Evolutionary conservation across 192 early-diverging fungal genomes (phyloP), one percentile per base, ranked within the genome.

Genomic region (Coemansia sp.): DNA sequence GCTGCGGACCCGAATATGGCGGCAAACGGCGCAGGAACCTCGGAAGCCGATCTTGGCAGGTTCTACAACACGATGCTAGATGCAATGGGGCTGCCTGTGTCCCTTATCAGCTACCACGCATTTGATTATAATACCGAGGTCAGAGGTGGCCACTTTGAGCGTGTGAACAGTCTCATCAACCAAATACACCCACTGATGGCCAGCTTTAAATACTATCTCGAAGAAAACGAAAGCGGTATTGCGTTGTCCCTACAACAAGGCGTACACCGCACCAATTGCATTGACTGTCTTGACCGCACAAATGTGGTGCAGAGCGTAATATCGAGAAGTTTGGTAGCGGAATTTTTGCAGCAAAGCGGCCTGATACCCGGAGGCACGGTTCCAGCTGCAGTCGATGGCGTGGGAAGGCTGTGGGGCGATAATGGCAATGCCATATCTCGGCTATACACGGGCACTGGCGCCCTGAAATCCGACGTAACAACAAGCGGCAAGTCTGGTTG

Each of bases 381-480:
- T 21, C 61, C 68, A 23, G 59, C 52, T 12, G 61, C 73, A 20
- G 70, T 83, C 10, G 68, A 73, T 45, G 78, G 70, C 2, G 82
- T 90, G 67, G 86, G 86, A 26, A 72, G 86, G 63, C 66, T 92
- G 43, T 94, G 93, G 93, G 88, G 83, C 1, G 86, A 89, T 28
- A 99, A 98, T 66, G 98, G 96, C 2, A 94, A 99, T 72, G 86
- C 85, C 55, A 75, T 99, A 9, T 94, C 93, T 23, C 91, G 87
- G 53, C 91, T 96, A 12, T 99, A 98, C 70, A 91, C 98, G 4
- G 98, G 98, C 15, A 98, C 96, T 26, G 95, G 95, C 7, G 98
- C 98, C 10, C 84, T 99, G 0, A 95, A 95, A 63, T 92, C 94
- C 1, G 89, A 90, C 7, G 89, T 91, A 39, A 97, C 95, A 0